These are phyloP conservation scores for Carex littledalei DNA, from an alignment of 176 grass and related monocot species.

Conservation along the genomic window DNA sequence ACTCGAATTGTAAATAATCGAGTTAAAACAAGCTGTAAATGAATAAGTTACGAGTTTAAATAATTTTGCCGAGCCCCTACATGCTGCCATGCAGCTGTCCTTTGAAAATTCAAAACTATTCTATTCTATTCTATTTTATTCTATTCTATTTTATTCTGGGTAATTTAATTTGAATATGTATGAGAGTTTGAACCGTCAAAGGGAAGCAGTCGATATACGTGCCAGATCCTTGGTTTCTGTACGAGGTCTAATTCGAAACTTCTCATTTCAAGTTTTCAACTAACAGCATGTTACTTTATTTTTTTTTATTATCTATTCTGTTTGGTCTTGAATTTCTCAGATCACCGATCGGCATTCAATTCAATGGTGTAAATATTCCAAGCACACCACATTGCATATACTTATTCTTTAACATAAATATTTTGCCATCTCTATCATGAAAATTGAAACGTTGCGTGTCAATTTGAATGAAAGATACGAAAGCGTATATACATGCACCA, in stretches of 20 bases:
- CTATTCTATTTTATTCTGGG: neutral
- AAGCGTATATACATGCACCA: neutral
- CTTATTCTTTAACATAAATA: neutral
- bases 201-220: slow-evolving; percentile 2
- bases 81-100: neutral
- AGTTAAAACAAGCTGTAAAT: no score
- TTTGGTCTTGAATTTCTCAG: neutral
- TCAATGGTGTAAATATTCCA: neutral
- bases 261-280: neutral
- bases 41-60: no score
- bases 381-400: neutral
- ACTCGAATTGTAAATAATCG: no score
- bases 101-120: neutral
- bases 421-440: neutral
- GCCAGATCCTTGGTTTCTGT: slow-evolving; percentile 23
- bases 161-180: neutral
- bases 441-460: neutral
- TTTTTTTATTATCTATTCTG: neutral
- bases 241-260: slow-evolving; percentile 21
- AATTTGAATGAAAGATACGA: neutral
- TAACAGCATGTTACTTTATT: neutral
- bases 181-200: slow-evolving; percentile 17
- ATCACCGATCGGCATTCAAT: neutral
- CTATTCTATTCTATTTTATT: neutral
- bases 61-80: no score